Evolutionary conservation across 805 yeast species (phyloP).

Genomic region (Candida ascalaphidarum): DNA sequence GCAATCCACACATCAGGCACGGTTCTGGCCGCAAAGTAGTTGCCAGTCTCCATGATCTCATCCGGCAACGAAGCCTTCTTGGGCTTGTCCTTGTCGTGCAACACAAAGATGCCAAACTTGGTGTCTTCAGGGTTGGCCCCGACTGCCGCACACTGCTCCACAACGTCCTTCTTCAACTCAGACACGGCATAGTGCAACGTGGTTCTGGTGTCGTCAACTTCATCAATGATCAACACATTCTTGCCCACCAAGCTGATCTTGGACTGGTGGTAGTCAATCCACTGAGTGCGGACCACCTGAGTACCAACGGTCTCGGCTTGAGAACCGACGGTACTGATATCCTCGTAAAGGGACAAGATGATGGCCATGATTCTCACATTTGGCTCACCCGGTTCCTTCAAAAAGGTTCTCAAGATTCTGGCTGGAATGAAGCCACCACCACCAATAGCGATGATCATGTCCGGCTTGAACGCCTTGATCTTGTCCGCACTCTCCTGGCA

Average conservation of each 20-base stretch:
- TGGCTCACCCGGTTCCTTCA: conserved; percentile 80
- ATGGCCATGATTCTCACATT: conserved; percentile 93
- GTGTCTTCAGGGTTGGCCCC: conserved; percentile 56
- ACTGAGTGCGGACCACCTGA: conserved; percentile 77
- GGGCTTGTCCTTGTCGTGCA: conserved; percentile 77
- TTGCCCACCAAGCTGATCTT: conserved; percentile 55
- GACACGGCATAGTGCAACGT: conserved; percentile 77
- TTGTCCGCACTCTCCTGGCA: conserved; percentile 60
- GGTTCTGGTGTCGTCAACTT: conserved; percentile 89
- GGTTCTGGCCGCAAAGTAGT: conserved; percentile 66
- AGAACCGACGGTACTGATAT: conserved; percentile 26
- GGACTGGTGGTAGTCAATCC: conserved; percentile 79
- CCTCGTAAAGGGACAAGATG: conserved; percentile 87
- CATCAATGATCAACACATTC: conserved; percentile 75
- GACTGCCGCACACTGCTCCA: conserved; percentile 48
- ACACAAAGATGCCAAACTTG: conserved; percentile 65
- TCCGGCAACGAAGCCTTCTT: conserved; percentile 69
- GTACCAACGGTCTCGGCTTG: conserved; percentile 56
- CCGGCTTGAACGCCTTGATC: conserved; percentile 50
- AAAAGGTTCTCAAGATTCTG: conserved; percentile 85
- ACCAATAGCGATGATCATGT: conserved; percentile 89
- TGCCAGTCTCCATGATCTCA: conserved; percentile 52
- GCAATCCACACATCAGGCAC: conserved; percentile 80
- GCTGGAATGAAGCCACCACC: conserved; percentile 99
- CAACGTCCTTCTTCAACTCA: conserved; percentile 61